Base-by-base conservation (phyloP, 345 rosid species). In the Acer yangbiense region DNA sequence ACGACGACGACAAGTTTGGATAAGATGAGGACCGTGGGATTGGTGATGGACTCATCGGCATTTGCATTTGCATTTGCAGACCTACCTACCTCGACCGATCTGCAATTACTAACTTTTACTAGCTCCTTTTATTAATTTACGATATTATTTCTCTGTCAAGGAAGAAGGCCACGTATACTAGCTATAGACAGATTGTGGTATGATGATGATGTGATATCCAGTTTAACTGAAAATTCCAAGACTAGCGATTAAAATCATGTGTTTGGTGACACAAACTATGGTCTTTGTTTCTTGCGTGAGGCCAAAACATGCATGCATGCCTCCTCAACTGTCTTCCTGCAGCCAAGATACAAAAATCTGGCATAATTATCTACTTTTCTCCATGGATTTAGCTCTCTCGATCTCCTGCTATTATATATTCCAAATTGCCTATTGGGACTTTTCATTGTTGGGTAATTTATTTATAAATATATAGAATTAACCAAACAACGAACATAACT, bases 11-110 rank as follows among this genome's bases (percentile, higher is more conserved):
- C 2, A 75, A 20, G 65, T 73, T 63, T 4, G 83, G 76, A 69
- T 74, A 68, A 7, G 85, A 74, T 48, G 83, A 50, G 46, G 86
- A 79, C 17, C 72, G 86, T 23, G 68, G 80, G 65, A 79, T 79
- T 44, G 44, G 60, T 43, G 85, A 66, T 70, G 77, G 73, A 64
- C 73, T 64, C 62, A 57, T 57, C 80, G 84, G 80, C 85, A 81
- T 35, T 3, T 32, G 5, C 39, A 32, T 32, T 76, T 20, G 81
- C 72, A 80, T 65, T 76, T 72, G 64, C 78, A 66, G 32, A 29
- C 32, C 32, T 29, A 29, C 32, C 32, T 64, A 74, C 35, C 25
- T 41, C 25, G 4, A 14, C 16, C 29, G 4, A 14, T 23, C 29
- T 11, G 63, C 66, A 21, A 11, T 63, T 63, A 25, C 12, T 63